phyloP scores from a whole-genome alignment of 495 filamentous ascomycete species.

The Penicillium paxilli region DNA sequence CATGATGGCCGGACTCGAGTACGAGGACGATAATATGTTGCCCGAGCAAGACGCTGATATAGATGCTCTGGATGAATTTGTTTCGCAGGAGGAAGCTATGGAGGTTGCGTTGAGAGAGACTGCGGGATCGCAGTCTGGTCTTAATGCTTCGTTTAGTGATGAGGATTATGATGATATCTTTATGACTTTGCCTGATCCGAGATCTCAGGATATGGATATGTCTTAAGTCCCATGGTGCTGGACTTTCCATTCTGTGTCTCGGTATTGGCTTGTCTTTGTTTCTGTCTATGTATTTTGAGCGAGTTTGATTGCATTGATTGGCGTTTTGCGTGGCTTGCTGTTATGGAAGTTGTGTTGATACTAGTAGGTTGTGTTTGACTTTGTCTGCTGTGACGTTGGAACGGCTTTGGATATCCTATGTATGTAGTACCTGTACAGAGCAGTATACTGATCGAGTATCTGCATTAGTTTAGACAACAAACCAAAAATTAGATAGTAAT shows the following conservation, averaged over 20 bases:
- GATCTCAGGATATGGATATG: constrained; percentile 43
- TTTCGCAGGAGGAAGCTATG: constrained; percentile 32
- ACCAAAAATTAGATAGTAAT: neutral
- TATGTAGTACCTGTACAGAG: neutral
- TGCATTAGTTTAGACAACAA: neutral
- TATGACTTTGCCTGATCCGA: constrained; percentile 33
- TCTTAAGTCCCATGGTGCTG: constrained; percentile 19
- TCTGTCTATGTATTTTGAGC: neutral
- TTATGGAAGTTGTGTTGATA: neutral
- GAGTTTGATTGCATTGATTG: neutral
- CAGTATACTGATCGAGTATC: neutral
- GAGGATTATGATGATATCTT: constrained; percentile 58
- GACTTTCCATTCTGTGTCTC: neutral
- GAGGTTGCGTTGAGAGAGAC: constrained; percentile 22
- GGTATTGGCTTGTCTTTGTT: neutral
- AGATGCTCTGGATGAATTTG: constrained; percentile 34
- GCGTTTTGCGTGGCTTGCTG: neutral
- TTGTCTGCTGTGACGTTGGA: neutral
- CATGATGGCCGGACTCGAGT: constrained; percentile 21
- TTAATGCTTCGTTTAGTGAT: constrained; percentile 46
- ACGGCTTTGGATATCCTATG: neutral
- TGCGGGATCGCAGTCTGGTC: neutral
- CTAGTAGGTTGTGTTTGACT: neutral
- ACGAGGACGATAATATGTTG: constrained; percentile 35
- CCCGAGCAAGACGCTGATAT: constrained; percentile 37